Conservation (phyloP, 2,329 filamentous ascomycete genomes). For the Cordyceps cateniannulata region DNA sequence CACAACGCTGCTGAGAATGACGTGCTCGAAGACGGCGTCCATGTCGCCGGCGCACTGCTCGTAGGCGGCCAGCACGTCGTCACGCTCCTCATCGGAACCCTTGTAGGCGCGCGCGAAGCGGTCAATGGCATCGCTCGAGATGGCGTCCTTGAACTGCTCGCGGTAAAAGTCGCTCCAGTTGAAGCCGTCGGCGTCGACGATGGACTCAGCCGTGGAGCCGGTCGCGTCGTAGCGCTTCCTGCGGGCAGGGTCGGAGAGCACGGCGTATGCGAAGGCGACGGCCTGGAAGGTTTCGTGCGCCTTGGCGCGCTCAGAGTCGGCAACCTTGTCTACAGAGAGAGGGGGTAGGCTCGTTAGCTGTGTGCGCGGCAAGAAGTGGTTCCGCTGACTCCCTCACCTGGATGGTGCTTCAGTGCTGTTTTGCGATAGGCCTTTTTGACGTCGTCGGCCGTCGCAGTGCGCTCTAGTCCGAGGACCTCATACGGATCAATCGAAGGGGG, state of each 20-base stretch:
- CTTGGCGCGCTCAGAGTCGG: conserved; percentile 57
- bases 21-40: conserved; percentile 67
- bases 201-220: conserved; percentile 78
- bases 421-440: conserved; percentile 91
- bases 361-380: not conserved
- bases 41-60: conserved; percentile 67
- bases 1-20: conserved; percentile 81
- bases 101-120: conserved; percentile 75
- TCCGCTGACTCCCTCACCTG: conserved; percentile 48
- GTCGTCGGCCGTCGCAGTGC: conserved; percentile 66
- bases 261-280: conserved; percentile 87
- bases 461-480: conserved; percentile 64
- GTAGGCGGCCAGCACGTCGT: conserved; percentile 72
- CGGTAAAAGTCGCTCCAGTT: conserved; percentile 88
- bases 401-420: conserved; percentile 79
- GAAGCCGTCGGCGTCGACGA: conserved; percentile 74
- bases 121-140: conserved; percentile 68
- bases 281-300: conserved; percentile 82
- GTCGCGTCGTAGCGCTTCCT: conserved; percentile 85
- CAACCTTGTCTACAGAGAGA: conserved; percentile 61
- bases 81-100: conserved; percentile 75
- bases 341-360: conserved; percentile 12
- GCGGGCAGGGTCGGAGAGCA: conserved; percentile 76
- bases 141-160: conserved; percentile 70
- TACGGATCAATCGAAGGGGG: conserved; percentile 71